Evolutionary conservation across 164 flowering plant species (phyloP), one percentile per base, ranked within the genome.

Genomic region (Euptelea pleiosperma): DNA sequence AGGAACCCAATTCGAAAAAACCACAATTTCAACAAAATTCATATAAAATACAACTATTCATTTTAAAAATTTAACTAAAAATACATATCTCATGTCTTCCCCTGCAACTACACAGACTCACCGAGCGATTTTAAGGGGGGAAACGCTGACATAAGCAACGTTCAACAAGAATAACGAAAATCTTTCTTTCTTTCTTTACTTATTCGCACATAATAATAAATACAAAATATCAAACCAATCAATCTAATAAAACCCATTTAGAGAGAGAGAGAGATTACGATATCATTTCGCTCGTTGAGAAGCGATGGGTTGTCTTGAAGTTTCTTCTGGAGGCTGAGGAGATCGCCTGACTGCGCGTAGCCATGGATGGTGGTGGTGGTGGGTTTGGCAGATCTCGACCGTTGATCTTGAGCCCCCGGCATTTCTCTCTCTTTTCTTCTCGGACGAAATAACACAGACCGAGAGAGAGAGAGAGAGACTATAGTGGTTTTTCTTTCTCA

Each of bases 291-390:
- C 10, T 87, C 87, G 42, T 91, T 88, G 68, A 94, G 83, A 58
- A 94, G 92, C 52, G 84, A 77, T 15, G 99, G 95, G 61, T 82
- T 82, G 44, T 72, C 83, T 0, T 70, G 66, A 22, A 94, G 80
- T 44, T 81, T 66, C 75, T 64, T 84, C 77, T 79, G 83, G 47
- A 91, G 67, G 22, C 64, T 66, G 37, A 57, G 9, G 54, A 91
- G 77, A 77, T 94, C 95, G 5, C 96, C 99, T 3, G 82, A 73
- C 57, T 83, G 95, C 1, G 97, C 96, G 59, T 34, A 77, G 55
- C 74, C 79, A 65, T 94, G 99, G 35, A 91, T 70, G 65, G 95
- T 82, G 42, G 63, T 70, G 65, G 95, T 82, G 42, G 63, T 57
- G 6, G 81, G 77, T 61, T 67, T 82, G 39, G 84, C 65, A 61